A percentile compares a stretch with the other conserved stretches of the same genome.
Evolutionary conservation across 2,329 filamentous ascomycete genomes (phyloP).

Genomic region (Parastagonospora avenae): DNA sequence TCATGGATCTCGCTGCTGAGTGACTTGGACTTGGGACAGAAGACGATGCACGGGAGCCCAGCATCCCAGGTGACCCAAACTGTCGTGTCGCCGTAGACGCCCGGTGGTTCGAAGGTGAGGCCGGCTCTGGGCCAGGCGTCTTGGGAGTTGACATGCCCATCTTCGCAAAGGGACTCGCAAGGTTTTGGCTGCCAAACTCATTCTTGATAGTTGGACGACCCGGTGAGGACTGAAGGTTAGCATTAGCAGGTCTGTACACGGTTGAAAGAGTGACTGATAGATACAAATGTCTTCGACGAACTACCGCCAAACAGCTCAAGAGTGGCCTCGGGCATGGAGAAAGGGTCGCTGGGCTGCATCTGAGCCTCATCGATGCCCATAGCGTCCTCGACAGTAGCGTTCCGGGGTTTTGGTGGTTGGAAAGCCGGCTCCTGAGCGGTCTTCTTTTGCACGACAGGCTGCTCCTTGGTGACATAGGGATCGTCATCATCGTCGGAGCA

Average conservation of each 20-base stretch:
- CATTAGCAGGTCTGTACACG: background rate
- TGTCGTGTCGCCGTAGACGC: background rate
- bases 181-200: background rate
- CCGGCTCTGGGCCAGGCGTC: background rate
- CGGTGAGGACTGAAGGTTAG: no score
- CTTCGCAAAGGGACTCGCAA: background rate
- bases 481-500: conserved; percentile 13
- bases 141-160: no score
- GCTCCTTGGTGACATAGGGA: background rate
- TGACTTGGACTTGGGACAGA: background rate
- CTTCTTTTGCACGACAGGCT: background rate
- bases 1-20: background rate
- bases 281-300: background rate
- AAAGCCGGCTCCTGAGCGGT: background rate
- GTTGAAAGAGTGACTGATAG: background rate
- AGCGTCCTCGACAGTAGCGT: background rate
- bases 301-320: background rate
- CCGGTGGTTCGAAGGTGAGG: background rate
- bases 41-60: background rate
- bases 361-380: background rate
- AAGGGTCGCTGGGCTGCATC: background rate
- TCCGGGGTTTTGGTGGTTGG: background rate
- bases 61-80: background rate
- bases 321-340: background rate
- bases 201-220: background rate